Evolutionary conservation across 2,329 filamentous ascomycete species (phyloP), one percentile per base, ranked within the genome.

Genomic region (Tolypocladium endophyticum): DNA sequence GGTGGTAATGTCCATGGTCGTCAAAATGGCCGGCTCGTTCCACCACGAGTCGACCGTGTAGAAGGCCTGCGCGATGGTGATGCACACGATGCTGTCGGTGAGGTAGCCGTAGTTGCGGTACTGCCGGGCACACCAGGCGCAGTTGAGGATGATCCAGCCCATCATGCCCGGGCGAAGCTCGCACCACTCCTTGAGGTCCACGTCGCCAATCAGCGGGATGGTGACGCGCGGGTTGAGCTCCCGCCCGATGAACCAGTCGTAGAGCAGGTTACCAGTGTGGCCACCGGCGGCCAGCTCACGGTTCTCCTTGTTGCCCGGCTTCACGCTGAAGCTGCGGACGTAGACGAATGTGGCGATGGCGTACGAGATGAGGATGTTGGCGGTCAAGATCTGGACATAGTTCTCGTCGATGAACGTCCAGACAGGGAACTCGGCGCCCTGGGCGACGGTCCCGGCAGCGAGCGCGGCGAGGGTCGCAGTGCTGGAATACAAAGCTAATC

Each of bases 201-300:
- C 81, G 66, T 91, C 88, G 61, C 91, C 90, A 64, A 96, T 81
- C 56, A 95, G 72, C 2, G 92, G 92, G 30, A 96, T 76, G 0
- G 81, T 84, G 61, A 95, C 74, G 56, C 92, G 90, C 3, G 93
- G 93, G 75, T 97, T 97, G 62, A 97, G 85, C 74, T 97, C 93
- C 35, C 93, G 89, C 25, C 93, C 93, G 64, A 97, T 97, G 76
- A 92, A 97, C 86, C 91, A 97, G 74, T 97, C 93, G 73, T 97
- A 97, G 43, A 97, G 75, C 63, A 91, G 77, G 73, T 96, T 97
- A 60, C 92, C 92, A 1, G 85, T 86, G 69, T 89, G 84, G 20
- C 92, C 92, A 52, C 92, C 92, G 1, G 85, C 84, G 0, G 92
- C 92, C 9, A 97, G 81, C 71, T 94, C 87, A 47, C 92, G 89